Base-by-base conservation (phyloP, 345 rosid genomes). In the Trapa bicornis region DNA sequence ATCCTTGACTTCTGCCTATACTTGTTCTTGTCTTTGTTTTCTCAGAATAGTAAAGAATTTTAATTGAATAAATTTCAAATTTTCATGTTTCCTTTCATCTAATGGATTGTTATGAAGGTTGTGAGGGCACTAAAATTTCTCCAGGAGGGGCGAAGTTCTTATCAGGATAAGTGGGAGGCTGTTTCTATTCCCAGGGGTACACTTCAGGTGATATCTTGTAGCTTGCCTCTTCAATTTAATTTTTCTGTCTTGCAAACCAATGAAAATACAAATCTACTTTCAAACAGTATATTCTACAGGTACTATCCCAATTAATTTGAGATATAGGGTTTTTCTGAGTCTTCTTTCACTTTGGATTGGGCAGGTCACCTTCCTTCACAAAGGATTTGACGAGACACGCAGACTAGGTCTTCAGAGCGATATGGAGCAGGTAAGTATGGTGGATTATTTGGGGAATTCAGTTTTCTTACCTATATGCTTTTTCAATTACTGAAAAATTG, bases 321-420 rank as follows among this genome's bases (percentile, higher is more conserved):
- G 60, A n/a, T 5, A 54, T n/a, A 54, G 63, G 37, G 48, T 45
- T 42, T 65, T 65, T 2, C 13, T 65, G 47, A 43, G 47, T 42
- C 48, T 45, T 11, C 48, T 45, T 11, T 3, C 29, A 22, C 42
- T 17, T 58, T 67, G 74, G 71, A 58, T 74, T 43, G 38, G 73
- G 52, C 64, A 93, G 98, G 79, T 81, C 67, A 93, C 97, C 56
- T 88, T 93, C 77, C 64, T 90, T 60, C 97, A 93, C 72, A 93
- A 93, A 84, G 98, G 98, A 54, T 93, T 93, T 73, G 98, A 93
- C 69, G 98, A 93, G 80, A 90, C 87, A 74, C 92, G 97, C 48
- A 86, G 96, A 65, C 94, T 93, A 74, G 98, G 98, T 74, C 96
- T 93, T 60, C 80, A 75, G 70, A 82, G 81, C 68, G 96, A 78